A percentile compares a stretch with the other conserved stretches of the same genome.
phyloP scores from a whole-genome alignment of 2,329 filamentous ascomycete species.

The Tolypocladium tundrense region DNA sequence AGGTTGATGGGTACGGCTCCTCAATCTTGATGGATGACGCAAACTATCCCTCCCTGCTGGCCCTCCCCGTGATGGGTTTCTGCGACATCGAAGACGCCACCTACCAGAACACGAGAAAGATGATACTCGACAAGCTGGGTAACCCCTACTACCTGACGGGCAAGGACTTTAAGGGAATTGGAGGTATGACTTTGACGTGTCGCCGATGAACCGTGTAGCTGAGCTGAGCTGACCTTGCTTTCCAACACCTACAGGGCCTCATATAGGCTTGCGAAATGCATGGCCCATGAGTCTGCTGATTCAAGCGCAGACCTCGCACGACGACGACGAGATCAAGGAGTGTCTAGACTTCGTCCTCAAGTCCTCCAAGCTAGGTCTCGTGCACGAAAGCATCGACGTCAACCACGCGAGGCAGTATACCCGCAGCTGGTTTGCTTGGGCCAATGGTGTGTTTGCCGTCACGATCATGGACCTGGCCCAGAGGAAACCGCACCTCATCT shows the following conservation, averaged over 20 bases:
- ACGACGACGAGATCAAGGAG: slow-evolving; percentile 70
- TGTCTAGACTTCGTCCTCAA: slow-evolving; percentile 66
- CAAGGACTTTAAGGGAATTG: slow-evolving; percentile 72
- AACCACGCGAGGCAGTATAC: slow-evolving; percentile 59
- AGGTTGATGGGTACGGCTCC: slow-evolving; percentile 80
- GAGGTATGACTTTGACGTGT: slow-evolving; percentile 45
- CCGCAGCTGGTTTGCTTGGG: slow-evolving; percentile 94
- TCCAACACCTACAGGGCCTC: slow-evolving; percentile 32
- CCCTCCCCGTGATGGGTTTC: slow-evolving; percentile 71
- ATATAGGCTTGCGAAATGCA: slow-evolving; percentile 76
- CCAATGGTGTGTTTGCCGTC: slow-evolving; percentile 90
- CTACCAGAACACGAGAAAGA: slow-evolving; percentile 79
- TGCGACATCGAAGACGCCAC: slow-evolving; percentile 51
- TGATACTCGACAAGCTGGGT: slow-evolving; percentile 60
- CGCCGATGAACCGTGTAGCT: neutral
- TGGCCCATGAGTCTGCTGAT: slow-evolving; percentile 96
- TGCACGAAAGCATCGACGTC: slow-evolving; percentile 91
- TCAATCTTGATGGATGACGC: slow-evolving; percentile 82
- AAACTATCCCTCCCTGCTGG: slow-evolving; percentile 72
- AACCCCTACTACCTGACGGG: slow-evolving; percentile 89
- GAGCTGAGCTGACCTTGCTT: slow-evolving; percentile 5
- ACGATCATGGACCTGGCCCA: slow-evolving; percentile 84
- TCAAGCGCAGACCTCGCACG: slow-evolving; percentile 78
- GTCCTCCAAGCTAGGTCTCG: slow-evolving; percentile 64
- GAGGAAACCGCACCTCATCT: slow-evolving; percentile 80